A percentile compares a stretch with the other conserved stretches of the same genome.
Evolutionary conservation across 2,329 filamentous ascomycete genomes (phyloP).

Genomic region (Escovopsis weberi): DNA sequence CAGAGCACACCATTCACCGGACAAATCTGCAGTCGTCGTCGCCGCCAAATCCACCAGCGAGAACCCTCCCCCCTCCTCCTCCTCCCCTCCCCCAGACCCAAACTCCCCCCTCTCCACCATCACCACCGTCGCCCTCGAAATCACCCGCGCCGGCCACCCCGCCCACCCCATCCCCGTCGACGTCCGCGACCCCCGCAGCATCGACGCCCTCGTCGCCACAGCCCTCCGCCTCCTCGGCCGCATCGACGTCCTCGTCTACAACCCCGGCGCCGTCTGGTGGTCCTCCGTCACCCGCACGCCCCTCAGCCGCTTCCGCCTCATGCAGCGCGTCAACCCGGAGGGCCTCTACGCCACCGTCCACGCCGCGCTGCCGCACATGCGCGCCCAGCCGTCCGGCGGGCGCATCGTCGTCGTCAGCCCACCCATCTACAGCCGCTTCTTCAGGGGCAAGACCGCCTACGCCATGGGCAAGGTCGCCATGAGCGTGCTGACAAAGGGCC

Average conservation of each 20-base stretch:
- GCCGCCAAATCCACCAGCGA: conserved; percentile 63
- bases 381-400: conserved; percentile 26
- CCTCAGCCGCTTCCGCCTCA: conserved; percentile 60
- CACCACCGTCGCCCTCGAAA: conserved; percentile 65
- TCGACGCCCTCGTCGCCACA: conserved; percentile 43
- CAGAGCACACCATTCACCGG: background rate
- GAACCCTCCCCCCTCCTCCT: conserved; percentile 33
- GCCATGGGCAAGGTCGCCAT: conserved; percentile 68
- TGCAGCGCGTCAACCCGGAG: conserved; percentile 62
- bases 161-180: conserved; percentile 57
- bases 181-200: conserved; percentile 46
- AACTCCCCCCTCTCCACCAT: conserved; percentile 66
- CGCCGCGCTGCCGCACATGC: conserved; percentile 51
- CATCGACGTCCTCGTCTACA: conserved; percentile 67
- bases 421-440: conserved; percentile 75
- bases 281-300: conserved; percentile 58
- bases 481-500: conserved; percentile 65
- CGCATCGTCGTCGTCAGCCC: conserved; percentile 68
- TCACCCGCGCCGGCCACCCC: conserved; percentile 45
- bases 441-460: conserved; percentile 74
- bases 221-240: conserved; percentile 41
- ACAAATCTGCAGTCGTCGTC: conserved; percentile 46
- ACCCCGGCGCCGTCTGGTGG: conserved; percentile 80
- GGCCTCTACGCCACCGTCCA: conserved; percentile 63
- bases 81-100: conserved; percentile 52